These are phyloP conservation scores for Cucumis melo DNA, from an alignment of 306 rosid genomes.

Conservation along the genomic window DNA sequence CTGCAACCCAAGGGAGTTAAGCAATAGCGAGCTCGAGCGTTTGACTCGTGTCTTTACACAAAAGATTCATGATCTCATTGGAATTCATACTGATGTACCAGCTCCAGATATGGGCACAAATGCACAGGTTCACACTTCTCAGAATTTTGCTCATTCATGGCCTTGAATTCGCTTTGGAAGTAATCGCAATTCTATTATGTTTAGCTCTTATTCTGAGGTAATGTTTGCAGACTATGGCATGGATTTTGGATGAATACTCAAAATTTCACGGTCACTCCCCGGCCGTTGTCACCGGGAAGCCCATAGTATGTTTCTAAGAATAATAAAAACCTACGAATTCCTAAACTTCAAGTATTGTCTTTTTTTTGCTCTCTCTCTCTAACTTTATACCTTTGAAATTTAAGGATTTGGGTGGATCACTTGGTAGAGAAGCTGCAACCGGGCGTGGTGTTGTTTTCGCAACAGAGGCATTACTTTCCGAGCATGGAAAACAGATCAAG, in stretches of 20 bases:
- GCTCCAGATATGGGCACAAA: slow-evolving; percentile 68
- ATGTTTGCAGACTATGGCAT: slow-evolving; percentile 40
- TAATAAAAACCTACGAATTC: neutral
- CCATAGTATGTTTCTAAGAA: slow-evolving; percentile 25
- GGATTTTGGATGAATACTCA: slow-evolving; percentile 61
- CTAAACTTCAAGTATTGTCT: neutral
- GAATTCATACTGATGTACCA: slow-evolving; percentile 49
- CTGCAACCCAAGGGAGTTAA: slow-evolving; percentile 38
- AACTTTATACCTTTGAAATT: neutral
- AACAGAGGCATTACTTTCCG: slow-evolving; percentile 50
- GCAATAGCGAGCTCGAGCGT: slow-evolving; percentile 42
- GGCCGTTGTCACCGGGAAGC: slow-evolving; percentile 57
- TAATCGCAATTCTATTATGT: neutral
- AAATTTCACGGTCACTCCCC: slow-evolving; percentile 60
- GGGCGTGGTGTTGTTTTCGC: slow-evolving; percentile 51
- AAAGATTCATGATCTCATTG: slow-evolving; percentile 52
- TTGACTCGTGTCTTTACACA: slow-evolving; percentile 55
- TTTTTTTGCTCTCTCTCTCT: neutral
- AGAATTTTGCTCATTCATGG: neutral
- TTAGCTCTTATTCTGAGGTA: neutral
- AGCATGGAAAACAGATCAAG: slow-evolving; percentile 36
- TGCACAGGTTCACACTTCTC: slow-evolving; percentile 28
- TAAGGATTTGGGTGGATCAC: slow-evolving; percentile 55
- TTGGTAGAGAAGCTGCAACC: slow-evolving; percentile 61
- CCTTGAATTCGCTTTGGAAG: neutral